Evolutionary conservation across 1,284 basidiomycete genomes (phyloP).

Genomic region (Tylopilus sp.): DNA sequence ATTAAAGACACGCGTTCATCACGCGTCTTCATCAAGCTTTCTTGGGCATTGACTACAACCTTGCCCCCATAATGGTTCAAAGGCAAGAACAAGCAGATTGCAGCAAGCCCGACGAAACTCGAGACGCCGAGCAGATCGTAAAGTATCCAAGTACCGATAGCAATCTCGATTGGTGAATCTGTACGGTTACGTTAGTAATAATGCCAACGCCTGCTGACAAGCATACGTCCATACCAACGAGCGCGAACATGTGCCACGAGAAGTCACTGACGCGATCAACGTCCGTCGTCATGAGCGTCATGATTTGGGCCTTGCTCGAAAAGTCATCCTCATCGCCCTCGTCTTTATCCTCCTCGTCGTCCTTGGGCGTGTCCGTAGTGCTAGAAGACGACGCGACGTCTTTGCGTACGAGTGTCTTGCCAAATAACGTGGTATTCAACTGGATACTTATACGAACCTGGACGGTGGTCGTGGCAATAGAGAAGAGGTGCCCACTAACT

Average conservation of each 20-base stretch:
- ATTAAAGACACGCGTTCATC: slow-evolving; percentile 88
- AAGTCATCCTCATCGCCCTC: slow-evolving; percentile 70
- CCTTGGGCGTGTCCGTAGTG: slow-evolving; percentile 22
- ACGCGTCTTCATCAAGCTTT: slow-evolving; percentile 88
- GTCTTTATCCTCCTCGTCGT: slow-evolving; percentile 29
- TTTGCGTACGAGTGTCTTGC: slow-evolving; percentile 87
- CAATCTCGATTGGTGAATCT: slow-evolving; percentile 86
- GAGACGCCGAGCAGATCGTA: slow-evolving; percentile 80
- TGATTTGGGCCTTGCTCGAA: slow-evolving; percentile 84
- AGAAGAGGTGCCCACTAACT: slow-evolving; percentile 60
- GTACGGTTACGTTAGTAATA: slow-evolving; percentile 18
- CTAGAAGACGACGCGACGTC: slow-evolving; percentile 68
- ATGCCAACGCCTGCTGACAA: neutral
- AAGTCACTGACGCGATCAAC: slow-evolving; percentile 88
- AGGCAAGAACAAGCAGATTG: slow-evolving; percentile 81
- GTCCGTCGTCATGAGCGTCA: slow-evolving; percentile 67
- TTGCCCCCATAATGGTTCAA: slow-evolving; percentile 86
- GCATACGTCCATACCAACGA: slow-evolving; percentile 45
- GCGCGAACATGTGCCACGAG: slow-evolving; percentile 71
- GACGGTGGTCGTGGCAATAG: slow-evolving; percentile 65
- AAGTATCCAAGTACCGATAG: slow-evolving; percentile 77
- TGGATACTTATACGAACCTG: slow-evolving; percentile 76
- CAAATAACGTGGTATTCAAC: slow-evolving; percentile 82
- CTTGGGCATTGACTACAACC: slow-evolving; percentile 78
- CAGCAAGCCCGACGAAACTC: slow-evolving; percentile 77